Evolutionary conservation across 2,329 filamentous ascomycete genomes (phyloP), one percentile per base, ranked within the genome.

Genomic region (Lachnellula suecica): DNA sequence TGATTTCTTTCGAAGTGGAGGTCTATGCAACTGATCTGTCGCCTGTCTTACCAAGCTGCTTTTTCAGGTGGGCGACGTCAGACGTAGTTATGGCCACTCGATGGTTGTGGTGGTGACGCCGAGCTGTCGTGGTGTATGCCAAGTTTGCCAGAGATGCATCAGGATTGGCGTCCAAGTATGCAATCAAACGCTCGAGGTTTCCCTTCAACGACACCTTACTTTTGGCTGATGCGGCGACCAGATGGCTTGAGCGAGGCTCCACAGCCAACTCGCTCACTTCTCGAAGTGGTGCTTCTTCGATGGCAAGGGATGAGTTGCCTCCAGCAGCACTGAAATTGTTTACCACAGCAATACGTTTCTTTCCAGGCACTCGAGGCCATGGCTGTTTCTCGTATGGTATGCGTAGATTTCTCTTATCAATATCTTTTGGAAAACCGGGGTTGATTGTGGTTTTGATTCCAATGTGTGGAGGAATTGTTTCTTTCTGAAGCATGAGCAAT

Each of bases 81-180:
- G 66, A 65, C 0, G 71, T 75, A 2, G 71, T 64, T 40, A 79
- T 72, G 41, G 73, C 76, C 63, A 80, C 71, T 11, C 81, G 75
- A 70, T 77, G 78, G 59, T 75, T 71, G 66, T 83, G 77, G 59
- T 85, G 83, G 7, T 79, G 76, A 43, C 79, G 78, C 15, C 84
- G 77, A 6, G 57, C 56, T 15, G 56, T 58, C 1, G 53, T 56
- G 4, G 60, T 55, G 35, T 62, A 62, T 11, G 60, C 52, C 13
- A 62, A 38, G 23, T 56, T 43, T 3, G 49, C 42, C 15, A 61
- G 41, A 4, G 44, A 44, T 1, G 41, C 25, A 44, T 54, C 51
- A 22, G 58, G 51, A n/a, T 54, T 50, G 8, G 20, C 19, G n/a
- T 58, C 35, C 24, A 60, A 19, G 20, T 52, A 53, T 10, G 50